Evolutionary conservation across 2,329 filamentous ascomycete species (phyloP), one percentile per base, ranked within the genome.

Genomic region (Penicillium frequentans): DNA sequence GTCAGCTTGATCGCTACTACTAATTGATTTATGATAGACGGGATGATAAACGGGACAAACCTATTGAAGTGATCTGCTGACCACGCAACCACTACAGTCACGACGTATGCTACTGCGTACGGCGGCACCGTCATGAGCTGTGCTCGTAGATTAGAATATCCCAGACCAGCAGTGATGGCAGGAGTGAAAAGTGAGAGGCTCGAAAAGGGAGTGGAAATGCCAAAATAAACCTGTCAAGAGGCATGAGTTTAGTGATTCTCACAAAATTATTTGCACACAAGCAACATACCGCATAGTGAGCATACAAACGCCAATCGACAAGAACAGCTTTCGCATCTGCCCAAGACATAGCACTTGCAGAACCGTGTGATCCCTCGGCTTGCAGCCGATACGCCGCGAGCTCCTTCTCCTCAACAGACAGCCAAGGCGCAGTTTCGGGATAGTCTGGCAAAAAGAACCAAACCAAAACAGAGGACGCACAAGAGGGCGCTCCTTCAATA

Each of bases 101-200:
- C 74, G 7, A 81, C 72, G 58, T 86, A 87, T 6, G 83, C 84
- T 1, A 83, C 82, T 1, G 83, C 85, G 68, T 86, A 89, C 0
- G 86, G 85, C 1, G 86, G 86, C 0, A 89, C 85, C 0, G 85
- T 87, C 80, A 89, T 85, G 21, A 89, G 71, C 70, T 89, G 86
- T 5, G 86, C 85, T 47, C 76, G 69, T n/a, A 87, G 75, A 52
- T 83, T 79, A n/a, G 81, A 69, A 62, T 80, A 83, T 2, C 80
- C 80, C 1, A 84, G 68, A 0, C 84, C 84, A 5, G 80, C 79
- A 52, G 88, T 84, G 54, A 90, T 89, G 2, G 83, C 86, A 0
- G 88, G 88, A 0, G 88, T 81, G 70, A 80, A 89, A 77, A 73
- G 75, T 13, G 82, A 85, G 52, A 88, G 74, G 48, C 81, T 84